Conservation (phyloP, 352 stramenopile genomes). For the Blastocystis sp. region DNA sequence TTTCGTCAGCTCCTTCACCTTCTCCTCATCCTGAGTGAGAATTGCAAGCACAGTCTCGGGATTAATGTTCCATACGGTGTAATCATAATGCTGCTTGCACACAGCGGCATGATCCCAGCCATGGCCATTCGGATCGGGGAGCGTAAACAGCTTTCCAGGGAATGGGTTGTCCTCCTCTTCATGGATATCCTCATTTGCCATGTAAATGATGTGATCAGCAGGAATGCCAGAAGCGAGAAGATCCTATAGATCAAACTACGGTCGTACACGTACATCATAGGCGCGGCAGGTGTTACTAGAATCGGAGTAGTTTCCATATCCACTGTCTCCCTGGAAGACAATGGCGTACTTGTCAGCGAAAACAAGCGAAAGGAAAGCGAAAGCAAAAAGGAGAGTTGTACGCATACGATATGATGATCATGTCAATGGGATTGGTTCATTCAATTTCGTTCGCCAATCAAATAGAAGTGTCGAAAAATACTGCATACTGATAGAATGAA, state of each 20-base stretch:
- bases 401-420: no score
- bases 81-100: conserved; percentile 15
- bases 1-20: not conserved
- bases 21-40: not conserved
- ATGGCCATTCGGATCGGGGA: not conserved
- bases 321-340: conserved; percentile 28
- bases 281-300: conserved; percentile 38
- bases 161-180: not conserved
- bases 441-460: no score
- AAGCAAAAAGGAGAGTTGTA: not conserved
- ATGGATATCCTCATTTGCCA: not conserved
- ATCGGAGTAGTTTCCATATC: conserved; percentile 46
- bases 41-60: not conserved
- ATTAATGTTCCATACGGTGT: conserved; percentile 18
- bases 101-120: not conserved
- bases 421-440: no score
- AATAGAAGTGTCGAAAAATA: no score
- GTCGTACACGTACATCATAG: not conserved
- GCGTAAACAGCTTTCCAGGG: conserved; percentile 37
- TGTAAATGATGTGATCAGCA: conserved; percentile 44
- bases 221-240: conserved; percentile 16
- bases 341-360: conserved; percentile 29
- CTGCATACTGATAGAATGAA: no score
- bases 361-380: not conserved
- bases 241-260: not conserved